Percentiles rank a stretch among this genome's conserved stretches.
These are phyloP conservation scores for Nemania serpens DNA, from an alignment of 2,329 filamentous ascomycete genomes.

Conservation along the genomic window DNA sequence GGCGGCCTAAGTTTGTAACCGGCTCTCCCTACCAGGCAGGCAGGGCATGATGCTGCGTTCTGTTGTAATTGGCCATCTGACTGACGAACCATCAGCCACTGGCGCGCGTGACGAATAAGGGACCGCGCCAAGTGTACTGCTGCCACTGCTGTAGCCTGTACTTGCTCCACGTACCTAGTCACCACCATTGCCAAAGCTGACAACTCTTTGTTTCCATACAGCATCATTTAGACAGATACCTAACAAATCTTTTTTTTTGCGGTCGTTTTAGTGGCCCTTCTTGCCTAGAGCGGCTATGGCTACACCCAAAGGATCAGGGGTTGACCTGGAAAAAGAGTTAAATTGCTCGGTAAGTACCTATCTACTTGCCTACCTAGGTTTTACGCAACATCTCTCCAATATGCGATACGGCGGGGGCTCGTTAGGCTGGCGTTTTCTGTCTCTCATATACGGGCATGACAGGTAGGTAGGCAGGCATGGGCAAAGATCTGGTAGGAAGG, in stretches of 20 bases:
- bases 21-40: too few species aligned
- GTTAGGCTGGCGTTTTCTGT: not conserved
- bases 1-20: too few species aligned
- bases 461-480: not conserved
- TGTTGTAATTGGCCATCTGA: too few species aligned
- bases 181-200: constrained; percentile 6
- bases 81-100: too few species aligned
- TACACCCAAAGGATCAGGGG: constrained; percentile 50
- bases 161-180: too few species aligned
- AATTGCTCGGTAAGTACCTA: constrained; percentile 80
- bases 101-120: too few species aligned
- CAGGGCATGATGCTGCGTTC: too few species aligned
- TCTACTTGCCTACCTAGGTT: not conserved
- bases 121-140: not conserved
- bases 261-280: not conserved
- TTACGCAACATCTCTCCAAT: constrained; percentile 21
- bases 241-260: too few species aligned
- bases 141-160: not conserved
- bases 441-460: too few species aligned
- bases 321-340: constrained; percentile 90
- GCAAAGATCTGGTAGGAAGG: not conserved
- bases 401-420: constrained; percentile 19
- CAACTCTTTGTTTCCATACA: not conserved
- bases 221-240: not conserved
- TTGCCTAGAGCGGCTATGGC: constrained; percentile 49